Evolutionary conservation across 768 basidiomycete genomes (phyloP), one percentile per base, ranked within the genome.

Genomic region (Punctularia strigosozonata): DNA sequence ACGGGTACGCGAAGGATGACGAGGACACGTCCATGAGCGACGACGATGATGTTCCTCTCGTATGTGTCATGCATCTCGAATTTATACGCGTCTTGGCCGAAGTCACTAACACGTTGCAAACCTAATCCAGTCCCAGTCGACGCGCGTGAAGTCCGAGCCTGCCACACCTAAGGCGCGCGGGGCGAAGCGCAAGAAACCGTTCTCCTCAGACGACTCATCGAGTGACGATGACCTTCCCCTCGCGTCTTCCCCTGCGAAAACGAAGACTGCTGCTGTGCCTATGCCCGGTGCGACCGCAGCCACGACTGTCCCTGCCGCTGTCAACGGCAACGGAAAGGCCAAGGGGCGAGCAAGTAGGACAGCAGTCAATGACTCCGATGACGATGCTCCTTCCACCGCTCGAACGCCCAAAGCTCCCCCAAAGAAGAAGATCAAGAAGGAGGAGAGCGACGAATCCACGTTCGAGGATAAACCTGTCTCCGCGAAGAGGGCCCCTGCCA

Each of bases 161-260:
- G 43, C 47, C 40, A 54, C 58, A 33, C 57, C 53, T 34, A 49
- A 52, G 44, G 39, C 53, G 43, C 52, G 50, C 13, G 31, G 43
- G 17, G 46, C 55, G 43, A 87, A 86, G 61, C 74, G 79, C 52
- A 80, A 78, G 63, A 74, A 73, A 50, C 58, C 64, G 19, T 54
- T 61, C 20, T 66, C 67, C 43, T n/a, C n/a, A n/a, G 64, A 63
- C 17, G 70, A 71, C 13, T 65, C 76, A 37, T 80, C 77, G 21
- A 80, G 76, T 43, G 81, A 83, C 33, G 80, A 86, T 46, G 81
- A 85, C 40, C 64, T 63, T 14, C 81, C 80, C 38, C 68, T 84
- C 26, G 77, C 81, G 36, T 80, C 81, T 20, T 82, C 84, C 26
- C 81, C 80, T 15, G 66, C 62, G 4, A 85, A 83, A 58, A 57